Base-by-base conservation (phyloP, 2,329 filamentous ascomycete genomes). In the Trichocomaceae sp. region DNA sequence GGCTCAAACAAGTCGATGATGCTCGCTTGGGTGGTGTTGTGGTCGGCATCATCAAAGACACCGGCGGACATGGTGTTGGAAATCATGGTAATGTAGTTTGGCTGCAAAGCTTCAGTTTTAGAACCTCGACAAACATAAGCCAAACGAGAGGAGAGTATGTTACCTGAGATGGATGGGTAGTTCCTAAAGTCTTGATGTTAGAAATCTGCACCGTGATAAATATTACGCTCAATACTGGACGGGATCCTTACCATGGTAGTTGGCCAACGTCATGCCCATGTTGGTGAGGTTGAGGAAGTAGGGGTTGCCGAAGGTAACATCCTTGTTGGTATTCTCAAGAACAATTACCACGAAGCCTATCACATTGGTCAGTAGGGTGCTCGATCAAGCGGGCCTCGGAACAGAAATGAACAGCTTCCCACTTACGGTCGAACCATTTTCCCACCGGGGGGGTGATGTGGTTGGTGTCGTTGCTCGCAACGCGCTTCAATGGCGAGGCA, bases 1-100 rank as follows among this genome's bases (percentile, higher is more conserved):
- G 57, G 57, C 55, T 59, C 48, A n/a, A 59, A 55, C 5, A 57
- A 41, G 26, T 59, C 57, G 12, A 57, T 50, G 48, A 59, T 31
- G 47, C 46, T 57, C 26, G n/a, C 49, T 45, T 57, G 42, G 48
- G 57, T 57, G 29, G 39, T 52, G 57, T 57, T 59, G 55, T 59
- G 57, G 20, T 59, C 57, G 8, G 31, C 44, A 45, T 59, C 57
- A 13, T 52, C 55, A 19, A 46, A 59, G 10, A 59, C 57, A 23
- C 57, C 57, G 13, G 33, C 55, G 13, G 57, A 48, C 20, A 41
- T 33, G 37, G 57, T 55, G 29, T 48, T 52, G 19, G 55, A n/a
- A 5, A 59, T 37, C 57, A 59, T 59, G 22, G 57, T 55, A 23
- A 59, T 59, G 46, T 59, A 59, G 46, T 59, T 59, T 29, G 57